Evolutionary conservation across 768 basidiomycete species (phyloP), one percentile per base, ranked within the genome.

Genomic region (Boletus rubroflammeus): DNA sequence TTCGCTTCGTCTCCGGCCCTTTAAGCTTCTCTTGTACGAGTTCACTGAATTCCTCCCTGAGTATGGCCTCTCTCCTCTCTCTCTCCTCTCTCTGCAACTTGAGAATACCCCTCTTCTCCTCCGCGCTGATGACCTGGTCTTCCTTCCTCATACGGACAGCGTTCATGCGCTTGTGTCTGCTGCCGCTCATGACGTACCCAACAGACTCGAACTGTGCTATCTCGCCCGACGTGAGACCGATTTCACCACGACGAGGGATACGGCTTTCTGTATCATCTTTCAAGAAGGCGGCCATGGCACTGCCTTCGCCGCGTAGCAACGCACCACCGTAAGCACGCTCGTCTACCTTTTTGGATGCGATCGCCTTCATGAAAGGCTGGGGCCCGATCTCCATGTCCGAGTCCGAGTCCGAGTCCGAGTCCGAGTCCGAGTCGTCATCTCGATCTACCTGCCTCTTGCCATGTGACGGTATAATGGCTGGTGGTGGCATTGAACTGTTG

Each of bases 61-160:
- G 77, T 62, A 93, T 86, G 6, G 86, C 77, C 73, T 99, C 97
- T 64, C 93, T 81, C 73, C 95, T 84, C 72, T 88, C 85, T 70
- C 89, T 83, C 75, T 99, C 97, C 70, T 98, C 96, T 68, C 78
- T 88, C 73, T 98, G 96, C 71, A 98, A 65, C 73, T 97, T 96
- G 68, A 98, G 68, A 54, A 98, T 95, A 34, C 93, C 91, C 32
- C 97, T 76, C 79, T 98, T 98, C 80, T 99, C 97, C 73, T 98
- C 97, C 2, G 96, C 94, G 63, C 88, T 92, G 68, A 99, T 99
- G 59, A 98, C 95, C 74, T 99, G 97, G 75, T 99, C 98, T 77
- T 99, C 97, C 79, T 98, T 98, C 67, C 96, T 78, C 85, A 99
- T 90, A 56, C 97, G 90, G 41, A 99, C 96, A 1, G 97, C 96